phyloP scores from a whole-genome alignment of 352 stramenopile genomes.

The Phytophthora litchii region DNA sequence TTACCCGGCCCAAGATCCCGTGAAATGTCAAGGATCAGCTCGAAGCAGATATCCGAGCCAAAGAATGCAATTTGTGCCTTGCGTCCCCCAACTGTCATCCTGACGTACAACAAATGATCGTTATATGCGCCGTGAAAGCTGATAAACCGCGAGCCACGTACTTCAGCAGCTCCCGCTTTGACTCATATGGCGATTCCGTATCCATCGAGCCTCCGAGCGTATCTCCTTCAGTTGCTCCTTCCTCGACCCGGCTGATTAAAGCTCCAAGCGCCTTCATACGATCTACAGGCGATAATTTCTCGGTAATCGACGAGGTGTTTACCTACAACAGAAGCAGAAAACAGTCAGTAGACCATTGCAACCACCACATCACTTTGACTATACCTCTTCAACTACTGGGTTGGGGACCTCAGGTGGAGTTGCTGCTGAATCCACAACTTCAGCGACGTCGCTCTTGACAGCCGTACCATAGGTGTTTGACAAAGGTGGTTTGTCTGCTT shows the following conservation, averaged over 20 bases:
- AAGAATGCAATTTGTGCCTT: slow-evolving; percentile 83
- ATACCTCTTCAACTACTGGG: slow-evolving; percentile 22
- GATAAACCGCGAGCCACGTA: slow-evolving; percentile 19
- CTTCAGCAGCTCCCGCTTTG: slow-evolving; percentile 78
- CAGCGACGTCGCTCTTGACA: background rate
- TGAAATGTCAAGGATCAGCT: slow-evolving; percentile 69
- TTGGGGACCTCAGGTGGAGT: background rate
- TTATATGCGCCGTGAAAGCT: background rate
- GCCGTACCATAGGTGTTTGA: slow-evolving; percentile 3
- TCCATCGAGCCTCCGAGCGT: slow-evolving; percentile 32
- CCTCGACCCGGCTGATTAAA: slow-evolving; percentile 67
- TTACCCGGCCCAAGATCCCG: slow-evolving; percentile 63
- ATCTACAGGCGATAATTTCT: slow-evolving; percentile 56
- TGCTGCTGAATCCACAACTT: slow-evolving; percentile 2
- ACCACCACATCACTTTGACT: background rate
- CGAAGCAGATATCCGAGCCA: slow-evolving; percentile 78
- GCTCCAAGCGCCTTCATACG: slow-evolving; percentile 59
- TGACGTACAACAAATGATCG: slow-evolving; percentile 22
- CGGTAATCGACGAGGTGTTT: slow-evolving; percentile 25
- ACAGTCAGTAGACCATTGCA: background rate
- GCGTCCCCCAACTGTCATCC: slow-evolving; percentile 67
- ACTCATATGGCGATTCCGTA: slow-evolving; percentile 48
- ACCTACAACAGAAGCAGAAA: slow-evolving; percentile 9
- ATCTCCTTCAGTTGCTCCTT: slow-evolving; percentile 63
- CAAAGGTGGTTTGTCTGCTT: slow-evolving; percentile 4